These are phyloP conservation scores for Podila clonocystis DNA, from an alignment of 192 early-diverging fungal genomes.

Conservation along the genomic window DNA sequence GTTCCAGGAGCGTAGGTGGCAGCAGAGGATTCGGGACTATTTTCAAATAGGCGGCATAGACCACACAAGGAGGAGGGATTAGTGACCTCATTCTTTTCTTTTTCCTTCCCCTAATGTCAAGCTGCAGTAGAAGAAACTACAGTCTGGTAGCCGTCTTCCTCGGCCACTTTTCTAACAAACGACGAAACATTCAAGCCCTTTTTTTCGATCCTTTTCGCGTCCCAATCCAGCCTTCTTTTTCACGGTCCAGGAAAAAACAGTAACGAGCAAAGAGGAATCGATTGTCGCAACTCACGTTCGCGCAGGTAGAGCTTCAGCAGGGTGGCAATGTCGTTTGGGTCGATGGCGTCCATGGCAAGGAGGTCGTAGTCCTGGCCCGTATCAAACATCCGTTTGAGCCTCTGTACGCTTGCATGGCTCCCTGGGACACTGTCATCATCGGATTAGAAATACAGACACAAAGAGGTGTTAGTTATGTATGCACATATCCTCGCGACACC, in stretches of 20 bases:
- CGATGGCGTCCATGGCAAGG: slow-evolving; percentile 43
- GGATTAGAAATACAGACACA: neutral
- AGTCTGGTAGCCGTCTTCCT: neutral
- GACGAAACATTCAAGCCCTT: no score
- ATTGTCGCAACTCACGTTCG: slow-evolving; percentile 57
- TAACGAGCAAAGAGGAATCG: neutral
- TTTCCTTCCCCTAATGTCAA: no score
- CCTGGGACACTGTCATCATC: slow-evolving; percentile 28
- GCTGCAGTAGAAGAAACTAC: neutral
- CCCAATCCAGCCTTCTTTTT: no score
- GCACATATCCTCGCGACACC: no score
- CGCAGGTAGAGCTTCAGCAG: slow-evolving; percentile 70
- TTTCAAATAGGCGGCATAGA: neutral
- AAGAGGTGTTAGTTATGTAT: neutral
- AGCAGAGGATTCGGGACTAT: slow-evolving; percentile 38
- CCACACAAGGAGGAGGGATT: neutral
- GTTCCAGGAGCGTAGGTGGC: slow-evolving; percentile 26
- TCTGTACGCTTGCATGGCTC: slow-evolving; percentile 42
- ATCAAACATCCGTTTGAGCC: slow-evolving; percentile 45
- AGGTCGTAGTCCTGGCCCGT: slow-evolving; percentile 43
- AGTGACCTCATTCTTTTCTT: neutral
- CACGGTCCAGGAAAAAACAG: neutral
- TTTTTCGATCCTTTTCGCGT: no score
- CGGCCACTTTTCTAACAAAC: no score
- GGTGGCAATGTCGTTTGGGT: slow-evolving; percentile 68